These are phyloP conservation scores for Sequoiadendron giganteum DNA, from an alignment of 75 land plant genomes.

Conservation along the genomic window DNA sequence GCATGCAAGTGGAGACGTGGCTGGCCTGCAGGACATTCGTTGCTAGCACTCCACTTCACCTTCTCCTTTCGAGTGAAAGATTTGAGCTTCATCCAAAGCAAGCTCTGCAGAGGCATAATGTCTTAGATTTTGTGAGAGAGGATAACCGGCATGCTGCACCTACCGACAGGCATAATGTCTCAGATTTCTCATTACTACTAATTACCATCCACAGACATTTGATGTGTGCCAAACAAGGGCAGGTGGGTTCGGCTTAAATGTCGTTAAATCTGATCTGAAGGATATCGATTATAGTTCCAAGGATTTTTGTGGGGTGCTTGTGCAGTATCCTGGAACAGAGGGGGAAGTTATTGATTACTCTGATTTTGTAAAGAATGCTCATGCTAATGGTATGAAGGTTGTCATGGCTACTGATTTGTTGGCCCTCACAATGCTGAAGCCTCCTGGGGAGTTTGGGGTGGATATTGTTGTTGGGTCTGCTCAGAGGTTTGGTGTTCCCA, in stretches of 20 bases:
- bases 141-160: too few species aligned
- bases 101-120: too few species aligned
- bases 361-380: conserved; percentile 73
- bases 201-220: conserved; percentile 94
- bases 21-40: too few species aligned
- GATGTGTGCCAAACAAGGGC: conserved; percentile 88
- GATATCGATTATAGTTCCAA: conserved; percentile 73
- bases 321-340: conserved; percentile 94
- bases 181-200: conserved; percentile 68
- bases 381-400: conserved; percentile 87
- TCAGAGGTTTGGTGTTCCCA: conserved; percentile 97
- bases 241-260: conserved; percentile 75
- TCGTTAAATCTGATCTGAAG: conserved; percentile 51
- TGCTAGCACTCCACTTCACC: too few species aligned
- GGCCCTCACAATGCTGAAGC: conserved; percentile 85
- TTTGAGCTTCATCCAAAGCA: too few species aligned
- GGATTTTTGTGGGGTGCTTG: conserved; percentile 92
- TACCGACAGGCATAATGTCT: too few species aligned
- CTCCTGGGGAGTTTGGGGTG: conserved; percentile 93
- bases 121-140: conserved; percentile 37
- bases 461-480: conserved; percentile 96
- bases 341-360: conserved; percentile 79
- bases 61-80: too few species aligned
- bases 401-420: conserved; percentile 89
- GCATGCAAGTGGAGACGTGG: too few species aligned